These are phyloP conservation scores for Phytopythium cucurbitacearum DNA, from an alignment of 352 stramenopile genomes.

Conservation along the genomic window DNA sequence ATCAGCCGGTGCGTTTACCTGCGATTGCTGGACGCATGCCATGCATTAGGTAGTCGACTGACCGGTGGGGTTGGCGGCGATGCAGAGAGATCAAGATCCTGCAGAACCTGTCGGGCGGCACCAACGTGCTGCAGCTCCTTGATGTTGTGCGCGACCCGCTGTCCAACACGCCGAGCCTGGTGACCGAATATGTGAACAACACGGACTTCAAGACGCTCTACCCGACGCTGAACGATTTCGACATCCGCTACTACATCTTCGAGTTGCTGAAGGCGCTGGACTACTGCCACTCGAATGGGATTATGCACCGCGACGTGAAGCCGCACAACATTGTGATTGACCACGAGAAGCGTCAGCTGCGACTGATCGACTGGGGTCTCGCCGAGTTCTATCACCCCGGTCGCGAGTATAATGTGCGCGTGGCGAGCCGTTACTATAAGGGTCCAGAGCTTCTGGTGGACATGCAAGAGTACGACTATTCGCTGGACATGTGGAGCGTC, in stretches of 20 bases:
- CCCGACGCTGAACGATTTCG: constrained; percentile 95
- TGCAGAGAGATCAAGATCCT: constrained; percentile 98
- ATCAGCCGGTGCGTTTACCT: constrained; percentile 89
- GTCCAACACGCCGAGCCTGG: constrained; percentile 97
- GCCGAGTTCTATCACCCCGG: constrained; percentile 99
- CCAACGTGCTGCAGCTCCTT: constrained; percentile 98
- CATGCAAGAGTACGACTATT: constrained; percentile 99
- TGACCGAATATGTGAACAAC: constrained; percentile 99
- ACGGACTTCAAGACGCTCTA: constrained; percentile 99
- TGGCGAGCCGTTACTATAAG: constrained; percentile 99
- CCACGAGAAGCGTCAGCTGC: constrained; percentile 96
- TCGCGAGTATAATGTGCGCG: constrained; percentile 98
- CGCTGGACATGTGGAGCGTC: constrained; percentile 98
- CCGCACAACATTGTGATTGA: constrained; percentile 99
- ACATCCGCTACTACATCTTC: constrained; percentile 99
- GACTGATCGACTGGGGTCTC: constrained; percentile 99
- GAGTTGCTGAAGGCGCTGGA: constrained; percentile 95
- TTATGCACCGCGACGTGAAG: constrained; percentile 99
- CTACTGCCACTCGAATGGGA: constrained; percentile 99
- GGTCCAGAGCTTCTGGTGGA: constrained; percentile 98
- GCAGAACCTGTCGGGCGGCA: constrained; percentile 98
- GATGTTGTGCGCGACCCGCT: constrained; percentile 98
- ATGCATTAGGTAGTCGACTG: neutral
- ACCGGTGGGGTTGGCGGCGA: neutral
- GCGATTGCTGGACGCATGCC: neutral